phyloP scores from a whole-genome alignment of 352 stramenopile genomes.

The Globisporangium paroecandrum region DNA sequence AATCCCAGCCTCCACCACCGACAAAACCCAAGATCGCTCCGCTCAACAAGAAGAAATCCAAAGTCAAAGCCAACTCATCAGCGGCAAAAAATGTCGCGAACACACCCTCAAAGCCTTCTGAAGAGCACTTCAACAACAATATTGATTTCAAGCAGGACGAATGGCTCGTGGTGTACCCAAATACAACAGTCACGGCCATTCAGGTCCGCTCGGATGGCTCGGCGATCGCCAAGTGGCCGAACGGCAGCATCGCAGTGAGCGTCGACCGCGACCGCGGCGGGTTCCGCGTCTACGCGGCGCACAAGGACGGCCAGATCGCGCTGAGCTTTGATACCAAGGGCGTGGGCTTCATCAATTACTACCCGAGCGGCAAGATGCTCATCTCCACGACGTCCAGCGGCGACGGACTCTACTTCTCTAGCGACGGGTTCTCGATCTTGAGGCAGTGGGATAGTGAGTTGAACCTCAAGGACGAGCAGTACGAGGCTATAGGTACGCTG shows the following conservation, averaged over 20 bases:
- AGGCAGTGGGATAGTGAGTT: constrained; percentile 49
- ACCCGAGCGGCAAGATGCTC: constrained; percentile 68
- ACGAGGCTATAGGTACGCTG: constrained; percentile 26
- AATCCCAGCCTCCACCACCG: constrained; percentile 27
- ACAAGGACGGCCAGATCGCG: constrained; percentile 62
- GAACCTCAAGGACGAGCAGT: constrained; percentile 43
- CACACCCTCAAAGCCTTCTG: not conserved
- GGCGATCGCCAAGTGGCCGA: constrained; percentile 63
- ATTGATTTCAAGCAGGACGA: constrained; percentile 36
- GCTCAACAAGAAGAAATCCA: constrained; percentile 5
- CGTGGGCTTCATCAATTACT: constrained; percentile 78
- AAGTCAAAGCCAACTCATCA: not conserved
- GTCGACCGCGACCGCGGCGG: constrained; percentile 58
- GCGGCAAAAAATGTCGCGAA: constrained; percentile 7
- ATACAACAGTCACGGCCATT: constrained; percentile 44
- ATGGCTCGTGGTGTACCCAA: constrained; percentile 39
- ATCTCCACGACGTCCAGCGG: constrained; percentile 66
- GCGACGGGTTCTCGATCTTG: constrained; percentile 38
- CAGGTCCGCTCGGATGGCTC: constrained; percentile 62
- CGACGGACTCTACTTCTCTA: constrained; percentile 56
- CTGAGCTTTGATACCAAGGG: constrained; percentile 63
- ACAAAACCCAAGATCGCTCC: constrained; percentile 15
- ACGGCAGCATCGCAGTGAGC: constrained; percentile 57
- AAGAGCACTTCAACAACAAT: constrained; percentile 6
- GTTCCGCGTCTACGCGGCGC: constrained; percentile 65